Evolutionary conservation across 768 basidiomycete species (phyloP), one percentile per base, ranked within the genome.

Genomic region (Panaeolus papilionaceus): DNA sequence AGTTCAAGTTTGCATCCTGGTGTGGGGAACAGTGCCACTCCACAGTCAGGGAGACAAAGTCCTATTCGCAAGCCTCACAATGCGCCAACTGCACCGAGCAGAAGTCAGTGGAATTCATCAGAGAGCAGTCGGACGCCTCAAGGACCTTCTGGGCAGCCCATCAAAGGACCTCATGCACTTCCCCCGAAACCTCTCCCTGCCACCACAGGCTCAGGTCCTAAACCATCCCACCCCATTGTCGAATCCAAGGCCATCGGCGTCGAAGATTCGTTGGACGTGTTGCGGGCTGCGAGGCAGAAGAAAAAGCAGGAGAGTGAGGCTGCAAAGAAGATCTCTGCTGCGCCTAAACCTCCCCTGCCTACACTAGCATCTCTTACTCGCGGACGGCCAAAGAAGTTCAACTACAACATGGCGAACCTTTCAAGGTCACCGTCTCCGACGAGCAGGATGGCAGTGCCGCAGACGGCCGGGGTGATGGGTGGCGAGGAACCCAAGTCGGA

Each of bases 361-460:
- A 61, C 28, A 23, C n/a, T 61, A 44, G 42, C 54, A 16, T 28
- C 28, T 2, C 18, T 33, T n/a, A 58, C 54, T 5, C 4, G 39
- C 18, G 37, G 54, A 26, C 54, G 37, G 44, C 12, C 2, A 28
- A 40, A 37, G n/a, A 47, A 33, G 44, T 37, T 26, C 12, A 47
- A 4, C 6, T 47, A 11, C 8, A n/a, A 23, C 5, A 23, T 11
- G 6, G 7, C 23, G 23, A 37, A 5, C 44, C 33, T 33, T 33
- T 33, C 26, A 12, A 58, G 64, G 28, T 81, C 81, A 63, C 78
- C 77, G 18, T 80, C 81, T 10, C 79, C 79, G 9, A 58, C 6
- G 62, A 71, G 38, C 63, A 69, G 11, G 58, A 23, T 26, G 49
- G 33, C 10, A 23, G 45, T 16, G 45, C 44, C 11, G 47, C 61